A percentile compares a stretch with the other conserved stretches of the same genome.
Evolutionary conservation across 2,329 filamentous ascomycete genomes (phyloP).

Genomic region (Xylogone sp.): DNA sequence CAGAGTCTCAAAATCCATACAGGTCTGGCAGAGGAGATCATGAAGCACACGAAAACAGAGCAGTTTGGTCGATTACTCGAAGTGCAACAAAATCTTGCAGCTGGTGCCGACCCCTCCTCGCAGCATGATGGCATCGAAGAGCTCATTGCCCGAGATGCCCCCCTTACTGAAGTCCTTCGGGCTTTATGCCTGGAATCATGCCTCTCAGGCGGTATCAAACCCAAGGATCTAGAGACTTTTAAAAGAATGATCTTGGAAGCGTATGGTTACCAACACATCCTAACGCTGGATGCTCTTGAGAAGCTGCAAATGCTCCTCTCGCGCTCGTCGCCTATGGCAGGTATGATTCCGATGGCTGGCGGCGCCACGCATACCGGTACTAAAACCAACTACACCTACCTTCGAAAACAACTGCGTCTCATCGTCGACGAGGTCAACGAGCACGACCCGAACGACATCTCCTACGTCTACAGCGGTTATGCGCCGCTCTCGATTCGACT

Average conservation of each 20-base stretch:
- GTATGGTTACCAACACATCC: conserved; percentile 90
- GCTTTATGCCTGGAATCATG: conserved; percentile 89
- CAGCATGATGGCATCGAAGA: conserved; percentile 92
- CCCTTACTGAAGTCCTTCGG: conserved; percentile 76
- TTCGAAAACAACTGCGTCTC: conserved; percentile 81
- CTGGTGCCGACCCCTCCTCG: conserved; percentile 80
- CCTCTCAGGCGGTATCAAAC: conserved; percentile 81
- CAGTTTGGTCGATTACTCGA: conserved; percentile 85
- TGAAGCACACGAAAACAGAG: conserved; percentile 86
- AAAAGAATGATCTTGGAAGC: conserved; percentile 84
- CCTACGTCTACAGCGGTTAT: conserved; percentile 98
- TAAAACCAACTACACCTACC: conserved; percentile 85
- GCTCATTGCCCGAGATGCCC: conserved; percentile 82
- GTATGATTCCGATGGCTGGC: conserved; percentile 73
- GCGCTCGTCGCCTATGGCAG: conserved; percentile 71
- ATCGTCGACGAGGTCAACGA: conserved; percentile 98
- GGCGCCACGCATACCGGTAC: conserved; percentile 46
- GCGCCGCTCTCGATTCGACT: conserved; percentile 88
- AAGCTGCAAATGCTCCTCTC: conserved; percentile 84
- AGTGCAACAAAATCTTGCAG: conserved; percentile 92
- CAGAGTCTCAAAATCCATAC: conserved; percentile 91
- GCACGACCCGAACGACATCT: conserved; percentile 86
- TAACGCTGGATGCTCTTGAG: conserved; percentile 84
- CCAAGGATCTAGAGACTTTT: conserved; percentile 85
- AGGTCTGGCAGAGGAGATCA: conserved; percentile 88